phyloP scores from a whole-genome alignment of 2,329 filamentous ascomycete species.

The Aspergillus vadensis region DNA sequence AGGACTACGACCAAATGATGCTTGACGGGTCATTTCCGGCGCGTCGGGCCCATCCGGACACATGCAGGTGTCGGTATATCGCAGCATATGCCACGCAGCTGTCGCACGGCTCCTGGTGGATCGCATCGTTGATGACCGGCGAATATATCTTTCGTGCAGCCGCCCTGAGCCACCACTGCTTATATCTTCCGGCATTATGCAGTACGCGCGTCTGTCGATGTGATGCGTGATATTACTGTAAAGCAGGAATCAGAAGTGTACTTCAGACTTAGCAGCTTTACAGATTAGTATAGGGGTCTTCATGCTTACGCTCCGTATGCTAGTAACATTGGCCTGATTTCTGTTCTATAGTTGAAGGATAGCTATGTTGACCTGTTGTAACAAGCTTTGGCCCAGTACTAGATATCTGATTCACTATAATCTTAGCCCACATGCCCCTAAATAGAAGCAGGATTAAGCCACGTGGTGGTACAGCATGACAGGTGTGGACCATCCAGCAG shows the following conservation, averaged over 20 bases:
- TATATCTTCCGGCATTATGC: not conserved
- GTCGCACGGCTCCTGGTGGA: not conserved
- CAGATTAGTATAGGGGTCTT: no score
- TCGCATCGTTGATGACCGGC: not conserved
- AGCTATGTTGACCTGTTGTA: no score
- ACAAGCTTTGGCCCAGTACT: no score
- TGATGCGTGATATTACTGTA: no score
- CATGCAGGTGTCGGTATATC: not conserved
- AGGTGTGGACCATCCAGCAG: not conserved
- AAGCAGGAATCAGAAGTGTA: no score
- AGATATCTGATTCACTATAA: not conserved
- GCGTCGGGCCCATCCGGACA: not conserved
- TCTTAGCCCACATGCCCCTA: not conserved
- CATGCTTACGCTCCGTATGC: no score
- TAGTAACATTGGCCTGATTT: no score
- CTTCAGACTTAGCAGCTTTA: no score
- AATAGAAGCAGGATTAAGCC: not conserved
- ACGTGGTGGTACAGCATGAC: not conserved
- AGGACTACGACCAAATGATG: not conserved
- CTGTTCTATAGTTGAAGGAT: no score
- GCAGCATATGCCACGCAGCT: not conserved
- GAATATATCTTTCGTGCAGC: not conserved
- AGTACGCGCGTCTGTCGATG: not conserved
- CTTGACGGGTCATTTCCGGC: conserved; percentile 6
- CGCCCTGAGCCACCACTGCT: not conserved